Evolutionary conservation across 192 early-diverging fungal genomes (phyloP), one percentile per base, ranked within the genome.

Genomic region (Coemansia sp.): DNA sequence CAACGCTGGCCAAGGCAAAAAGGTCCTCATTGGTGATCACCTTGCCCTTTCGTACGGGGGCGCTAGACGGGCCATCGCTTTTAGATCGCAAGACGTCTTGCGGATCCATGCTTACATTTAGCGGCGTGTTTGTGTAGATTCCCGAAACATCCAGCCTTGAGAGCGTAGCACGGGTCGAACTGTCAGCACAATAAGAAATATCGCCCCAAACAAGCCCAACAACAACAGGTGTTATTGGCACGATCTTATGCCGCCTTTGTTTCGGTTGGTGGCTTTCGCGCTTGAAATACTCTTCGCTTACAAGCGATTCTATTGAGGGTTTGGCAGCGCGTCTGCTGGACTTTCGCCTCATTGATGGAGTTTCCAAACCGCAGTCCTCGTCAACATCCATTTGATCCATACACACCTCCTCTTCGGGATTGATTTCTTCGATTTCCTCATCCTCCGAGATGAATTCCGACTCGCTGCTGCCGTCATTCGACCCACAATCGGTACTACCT

Each of bases 361-460:
- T 25, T 20, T 52, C 49, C 2, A 20, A 22, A 4, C 23, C 49
- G 22, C 23, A 20, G 9, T 46, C 42, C 14, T 65, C 67, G n/a
- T 73, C 66, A 17, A 75, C 41, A 20, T 68, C 70, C 70, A 75
- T 75, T 8, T 32, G 52, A 10, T 41, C 52, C 5, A 57, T 63
- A 46, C 65, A 70, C 0, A 73, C 70, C 33, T 76, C 79, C 62
- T 76, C 71, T 20, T 63, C 65, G 6, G 73, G 64, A 42, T 75
- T 49, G 10, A 74, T 71, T 10, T 81, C 79, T 7, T 75, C 82
- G 15, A 81, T 68, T 17, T 70, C 49, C 46, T 81, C 83, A 25
- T 81, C 75, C 43, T 73, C 76, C 7, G 79, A 73, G 23, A 61
- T 57, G 45, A 69, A 73, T 2, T 71, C 67, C 22, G 67, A 69